A percentile compares a stretch with the other conserved stretches of the same genome.
These are phyloP conservation scores for Scytalidium lignicola DNA, from an alignment of 2,329 filamentous ascomycete genomes.

Conservation along the genomic window DNA sequence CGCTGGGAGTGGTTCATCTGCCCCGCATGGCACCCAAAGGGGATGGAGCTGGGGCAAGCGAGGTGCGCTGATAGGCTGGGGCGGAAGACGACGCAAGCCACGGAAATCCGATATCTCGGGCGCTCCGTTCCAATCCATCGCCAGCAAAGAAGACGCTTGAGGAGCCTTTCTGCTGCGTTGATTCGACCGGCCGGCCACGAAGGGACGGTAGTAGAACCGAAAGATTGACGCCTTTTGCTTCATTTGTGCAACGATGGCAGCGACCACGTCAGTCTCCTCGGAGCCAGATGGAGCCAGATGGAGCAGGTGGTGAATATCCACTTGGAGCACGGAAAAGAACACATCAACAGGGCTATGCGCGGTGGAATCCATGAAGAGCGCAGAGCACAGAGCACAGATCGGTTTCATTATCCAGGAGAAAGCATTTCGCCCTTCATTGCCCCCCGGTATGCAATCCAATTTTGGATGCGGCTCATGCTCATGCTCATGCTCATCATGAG, in stretches of 20 bases:
- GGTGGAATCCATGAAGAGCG: background rate
- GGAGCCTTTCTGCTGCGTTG: no score
- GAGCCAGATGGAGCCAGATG: no score
- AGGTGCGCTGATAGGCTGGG: constrained; percentile 2
- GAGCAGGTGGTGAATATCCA: background rate
- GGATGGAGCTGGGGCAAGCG: background rate
- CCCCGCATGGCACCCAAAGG: background rate
- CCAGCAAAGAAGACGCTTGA: no score
- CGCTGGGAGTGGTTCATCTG: constrained; percentile 1
- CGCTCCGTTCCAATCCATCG: constrained; percentile 8
- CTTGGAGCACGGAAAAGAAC: background rate
- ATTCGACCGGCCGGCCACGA: no score
- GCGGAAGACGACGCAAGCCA: constrained; percentile 14
- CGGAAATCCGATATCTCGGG: constrained; percentile 8
- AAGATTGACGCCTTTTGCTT: background rate
- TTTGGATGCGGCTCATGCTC: no score
- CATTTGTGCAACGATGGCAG: background rate
- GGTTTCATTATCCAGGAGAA: no score
- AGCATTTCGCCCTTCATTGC: no score
- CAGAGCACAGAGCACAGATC: no score
- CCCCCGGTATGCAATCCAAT: no score
- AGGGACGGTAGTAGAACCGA: no score
- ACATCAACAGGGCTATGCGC: background rate
- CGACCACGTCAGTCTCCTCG: background rate
- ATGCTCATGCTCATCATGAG: no score